Percentiles rank a stretch among this genome's conserved stretches.
These are phyloP conservation scores for Spizellomyces punctatus DNA, from an alignment of 192 early-diverging fungal genomes.

Conservation along the genomic window DNA sequence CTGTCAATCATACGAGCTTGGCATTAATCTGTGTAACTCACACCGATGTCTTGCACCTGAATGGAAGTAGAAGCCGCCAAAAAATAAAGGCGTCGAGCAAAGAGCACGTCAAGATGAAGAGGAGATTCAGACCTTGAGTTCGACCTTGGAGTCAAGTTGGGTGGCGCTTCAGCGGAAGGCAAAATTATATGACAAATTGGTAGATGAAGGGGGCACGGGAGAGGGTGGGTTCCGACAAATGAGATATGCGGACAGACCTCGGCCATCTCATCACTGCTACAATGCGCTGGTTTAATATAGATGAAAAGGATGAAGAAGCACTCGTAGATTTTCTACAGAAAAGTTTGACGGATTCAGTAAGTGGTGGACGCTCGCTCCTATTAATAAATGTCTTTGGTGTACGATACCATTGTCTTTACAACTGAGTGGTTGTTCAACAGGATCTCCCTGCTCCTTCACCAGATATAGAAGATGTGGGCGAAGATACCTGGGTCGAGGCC, in stretches of 20 bases:
- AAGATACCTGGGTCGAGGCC: slow-evolving; percentile 77
- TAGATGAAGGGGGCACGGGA: slow-evolving; percentile 37
- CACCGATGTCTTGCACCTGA: too few relatives aligned
- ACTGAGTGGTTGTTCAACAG: too few relatives aligned
- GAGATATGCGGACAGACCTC: background rate
- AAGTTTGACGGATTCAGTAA: slow-evolving; percentile 18
- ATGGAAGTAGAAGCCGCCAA: slow-evolving; percentile 31
- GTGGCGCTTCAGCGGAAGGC: slow-evolving; percentile 63
- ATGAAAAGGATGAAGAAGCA: slow-evolving; percentile 46
- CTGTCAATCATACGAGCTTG: too few relatives aligned
- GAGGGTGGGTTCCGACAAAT: slow-evolving; percentile 7
- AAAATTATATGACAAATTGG: slow-evolving; percentile 60
- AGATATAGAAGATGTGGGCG: slow-evolving; percentile 34
- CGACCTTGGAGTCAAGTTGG: slow-evolving; percentile 42
- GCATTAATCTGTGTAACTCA: too few relatives aligned
- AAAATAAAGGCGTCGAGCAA: slow-evolving; percentile 53
- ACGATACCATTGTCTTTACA: too few relatives aligned
- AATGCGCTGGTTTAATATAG: background rate
- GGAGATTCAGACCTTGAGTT: slow-evolving; percentile 18
- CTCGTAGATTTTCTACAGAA: slow-evolving; percentile 67
- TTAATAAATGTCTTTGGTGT: too few relatives aligned
- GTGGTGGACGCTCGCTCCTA: background rate
- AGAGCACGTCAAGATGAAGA: slow-evolving; percentile 41
- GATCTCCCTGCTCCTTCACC: too few relatives aligned
- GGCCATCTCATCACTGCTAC: background rate